These are phyloP conservation scores for Eustoma russellianum DNA, from an alignment of 257 asterid genomes.

Conservation along the genomic window DNA sequence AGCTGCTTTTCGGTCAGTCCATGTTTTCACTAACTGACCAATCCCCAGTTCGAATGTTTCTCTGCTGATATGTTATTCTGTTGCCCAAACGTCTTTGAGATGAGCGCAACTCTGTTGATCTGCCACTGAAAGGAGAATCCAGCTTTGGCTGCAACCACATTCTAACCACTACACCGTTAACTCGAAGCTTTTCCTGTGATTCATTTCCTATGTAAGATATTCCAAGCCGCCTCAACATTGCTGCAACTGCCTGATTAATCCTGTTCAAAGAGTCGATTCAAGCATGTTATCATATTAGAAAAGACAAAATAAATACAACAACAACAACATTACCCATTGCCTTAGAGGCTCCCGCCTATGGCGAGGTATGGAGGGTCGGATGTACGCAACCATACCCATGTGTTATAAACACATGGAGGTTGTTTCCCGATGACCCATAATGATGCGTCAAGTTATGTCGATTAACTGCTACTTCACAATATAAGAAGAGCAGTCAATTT, in stretches of 20 bases:
- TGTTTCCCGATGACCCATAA: too few relatives aligned
- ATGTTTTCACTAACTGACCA: constrained; percentile 39
- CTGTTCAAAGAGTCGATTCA: constrained; percentile 40
- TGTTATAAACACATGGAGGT: too few relatives aligned
- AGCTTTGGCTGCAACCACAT: constrained; percentile 88
- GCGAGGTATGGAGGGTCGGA: too few relatives aligned
- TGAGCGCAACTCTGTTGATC: constrained; percentile 24
- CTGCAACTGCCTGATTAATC: constrained; percentile 68
- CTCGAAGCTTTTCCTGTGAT: constrained; percentile 75
- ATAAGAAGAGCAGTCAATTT: too few relatives aligned
- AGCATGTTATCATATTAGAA: neutral
- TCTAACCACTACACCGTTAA: constrained; percentile 59
- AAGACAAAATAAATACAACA: too few relatives aligned
- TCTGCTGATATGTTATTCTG: constrained; percentile 65
- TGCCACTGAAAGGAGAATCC: constrained; percentile 39
- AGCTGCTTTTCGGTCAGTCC: constrained; percentile 5
- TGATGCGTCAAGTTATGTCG: too few relatives aligned
- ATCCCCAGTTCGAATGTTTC: constrained; percentile 64
- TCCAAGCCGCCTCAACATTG: constrained; percentile 77
- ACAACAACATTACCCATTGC: too few relatives aligned
- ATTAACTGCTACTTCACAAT: too few relatives aligned
- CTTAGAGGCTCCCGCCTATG: too few relatives aligned
- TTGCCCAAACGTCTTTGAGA: constrained; percentile 49
- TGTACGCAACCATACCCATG: too few relatives aligned
- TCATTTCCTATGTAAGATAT: constrained; percentile 69